These are phyloP conservation scores for Hypoxylon fuscum DNA, from an alignment of 495 filamentous ascomycete species.

Conservation along the genomic window DNA sequence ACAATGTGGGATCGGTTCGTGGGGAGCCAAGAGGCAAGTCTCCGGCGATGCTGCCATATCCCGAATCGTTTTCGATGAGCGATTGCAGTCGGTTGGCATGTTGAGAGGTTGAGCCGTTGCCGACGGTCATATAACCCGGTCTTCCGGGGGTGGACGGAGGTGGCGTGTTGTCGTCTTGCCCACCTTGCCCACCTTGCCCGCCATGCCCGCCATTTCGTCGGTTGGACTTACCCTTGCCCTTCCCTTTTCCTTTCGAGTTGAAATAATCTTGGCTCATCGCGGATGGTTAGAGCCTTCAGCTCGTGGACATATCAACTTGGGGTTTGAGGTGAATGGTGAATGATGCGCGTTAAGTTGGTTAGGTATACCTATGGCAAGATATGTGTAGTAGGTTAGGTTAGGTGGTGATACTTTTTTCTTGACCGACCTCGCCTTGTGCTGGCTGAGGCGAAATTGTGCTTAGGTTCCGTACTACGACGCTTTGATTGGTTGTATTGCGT, in stretches of 20 bases:
- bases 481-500: slow-evolving; percentile 24
- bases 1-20: slow-evolving; percentile 37
- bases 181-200: slow-evolving; percentile 20
- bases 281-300: slow-evolving; percentile 28
- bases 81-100: slow-evolving; percentile 71
- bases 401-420: slow-evolving; percentile 30
- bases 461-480: not conserved
- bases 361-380: too few species aligned
- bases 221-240: slow-evolving; percentile 51
- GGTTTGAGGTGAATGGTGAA: slow-evolving; percentile 1
- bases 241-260: slow-evolving; percentile 48
- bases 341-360: not conserved
- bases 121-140: slow-evolving; percentile 87
- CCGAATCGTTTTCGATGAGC: slow-evolving; percentile 85
- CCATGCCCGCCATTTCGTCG: slow-evolving; percentile 26
- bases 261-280: slow-evolving; percentile 81
- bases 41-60: slow-evolving; percentile 79
- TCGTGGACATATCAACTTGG: slow-evolving; percentile 17
- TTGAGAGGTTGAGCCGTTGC: slow-evolving; percentile 80
- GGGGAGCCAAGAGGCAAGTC: slow-evolving; percentile 55
- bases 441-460: slow-evolving; percentile 31
- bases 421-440: slow-evolving; percentile 1
- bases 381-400: slow-evolving; percentile 2
- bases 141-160: slow-evolving; percentile 43
- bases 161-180: slow-evolving; percentile 26